Conservation (phyloP, 2,329 filamentous ascomycete species). For the Penicillium italicum region DNA sequence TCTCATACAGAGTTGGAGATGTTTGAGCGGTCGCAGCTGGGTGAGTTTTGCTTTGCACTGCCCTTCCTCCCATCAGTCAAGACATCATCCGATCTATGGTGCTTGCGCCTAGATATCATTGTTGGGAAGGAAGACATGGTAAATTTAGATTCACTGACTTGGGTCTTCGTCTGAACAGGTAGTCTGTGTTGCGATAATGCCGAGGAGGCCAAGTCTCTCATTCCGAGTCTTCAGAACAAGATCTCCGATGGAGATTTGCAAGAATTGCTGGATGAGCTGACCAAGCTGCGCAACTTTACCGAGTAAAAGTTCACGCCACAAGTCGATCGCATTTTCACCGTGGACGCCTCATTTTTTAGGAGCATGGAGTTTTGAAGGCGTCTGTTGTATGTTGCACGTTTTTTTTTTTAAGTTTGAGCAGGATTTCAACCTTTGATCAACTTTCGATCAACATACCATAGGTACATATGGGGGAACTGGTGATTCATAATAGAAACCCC, state of each 20-base stretch:
- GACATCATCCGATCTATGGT: background rate
- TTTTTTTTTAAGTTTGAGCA: background rate
- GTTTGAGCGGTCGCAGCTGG: slow-evolving; percentile 90
- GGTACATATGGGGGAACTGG: slow-evolving; percentile 2
- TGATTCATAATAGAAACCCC: slow-evolving; percentile 6
- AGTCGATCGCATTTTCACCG: background rate
- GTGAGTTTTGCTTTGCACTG: slow-evolving; percentile 48
- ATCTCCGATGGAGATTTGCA: slow-evolving; percentile 86
- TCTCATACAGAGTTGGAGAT: slow-evolving; percentile 73
- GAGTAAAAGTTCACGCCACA: slow-evolving; percentile 26
- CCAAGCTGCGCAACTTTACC: slow-evolving; percentile 62
- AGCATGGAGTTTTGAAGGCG: slow-evolving; percentile 32
- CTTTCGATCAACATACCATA: background rate
- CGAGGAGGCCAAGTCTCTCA: slow-evolving; percentile 94
- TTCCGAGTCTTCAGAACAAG: slow-evolving; percentile 84
- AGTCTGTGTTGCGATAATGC: slow-evolving; percentile 87
- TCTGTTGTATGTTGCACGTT: too few relatives aligned
- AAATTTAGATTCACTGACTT: slow-evolving; percentile 2
- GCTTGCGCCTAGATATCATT: background rate
- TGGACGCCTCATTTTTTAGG: slow-evolving; percentile 2
- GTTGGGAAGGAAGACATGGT: background rate
- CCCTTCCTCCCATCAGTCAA: background rate
- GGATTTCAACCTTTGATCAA: slow-evolving; percentile 1
- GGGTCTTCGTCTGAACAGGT: slow-evolving; percentile 50
- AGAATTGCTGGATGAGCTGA: slow-evolving; percentile 84